phyloP scores from a whole-genome alignment of 2,329 filamentous ascomycete species.

The Ophiostoma sp. region DNA sequence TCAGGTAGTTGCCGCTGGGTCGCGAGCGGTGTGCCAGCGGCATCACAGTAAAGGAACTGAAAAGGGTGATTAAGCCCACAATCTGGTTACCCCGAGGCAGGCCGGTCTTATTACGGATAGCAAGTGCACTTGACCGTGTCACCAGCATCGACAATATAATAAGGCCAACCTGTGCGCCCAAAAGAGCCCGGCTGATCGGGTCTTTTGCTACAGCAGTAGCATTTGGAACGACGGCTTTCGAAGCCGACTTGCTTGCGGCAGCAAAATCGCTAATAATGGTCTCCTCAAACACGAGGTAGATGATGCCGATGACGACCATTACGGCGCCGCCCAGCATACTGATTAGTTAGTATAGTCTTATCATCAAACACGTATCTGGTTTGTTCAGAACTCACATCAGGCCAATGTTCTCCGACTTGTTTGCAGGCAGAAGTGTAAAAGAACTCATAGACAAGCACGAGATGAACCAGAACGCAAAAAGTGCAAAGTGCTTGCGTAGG shows the following conservation, averaged over 20 bases:
- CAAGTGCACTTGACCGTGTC: constrained; percentile 78
- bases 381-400: constrained; percentile 48
- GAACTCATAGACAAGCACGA: constrained; percentile 79
- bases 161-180: constrained; percentile 71
- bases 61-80: constrained; percentile 72
- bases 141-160: constrained; percentile 76
- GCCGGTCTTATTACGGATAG: constrained; percentile 77
- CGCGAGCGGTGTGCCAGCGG: constrained; percentile 76
- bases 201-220: constrained; percentile 30
- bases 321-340: constrained; percentile 62
- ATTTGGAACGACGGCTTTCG: constrained; percentile 22
- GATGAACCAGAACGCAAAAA: constrained; percentile 66
- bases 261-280: constrained; percentile 45
- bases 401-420: constrained; percentile 71
- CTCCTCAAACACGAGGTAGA: constrained; percentile 78
- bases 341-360: not conserved
- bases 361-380: not conserved
- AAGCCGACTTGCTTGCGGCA: constrained; percentile 26
- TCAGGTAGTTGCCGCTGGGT: constrained; percentile 81
- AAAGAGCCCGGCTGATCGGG: constrained; percentile 50
- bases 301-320: constrained; percentile 69
- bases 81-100: constrained; percentile 83
- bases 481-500: constrained; percentile 55
- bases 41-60: constrained; percentile 62
- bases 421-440: constrained; percentile 82